Conservation (phyloP, 306 rosid genomes). For the Ochetophila trinervis region DNA sequence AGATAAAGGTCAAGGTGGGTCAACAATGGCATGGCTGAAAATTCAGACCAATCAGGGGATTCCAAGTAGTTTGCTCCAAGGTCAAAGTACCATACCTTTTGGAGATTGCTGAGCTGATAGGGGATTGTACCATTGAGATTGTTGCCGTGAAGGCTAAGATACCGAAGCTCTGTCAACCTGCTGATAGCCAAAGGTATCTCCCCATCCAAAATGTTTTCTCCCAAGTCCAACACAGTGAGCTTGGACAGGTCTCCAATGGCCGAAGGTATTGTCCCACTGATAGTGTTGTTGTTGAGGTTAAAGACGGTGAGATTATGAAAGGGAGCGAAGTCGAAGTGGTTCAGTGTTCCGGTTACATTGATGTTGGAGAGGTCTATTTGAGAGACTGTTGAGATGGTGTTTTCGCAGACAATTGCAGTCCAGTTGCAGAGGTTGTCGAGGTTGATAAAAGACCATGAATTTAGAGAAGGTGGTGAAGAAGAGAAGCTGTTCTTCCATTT, state of each 20-base stretch:
- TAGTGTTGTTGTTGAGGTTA: slow-evolving; percentile 46
- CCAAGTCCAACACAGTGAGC: slow-evolving; percentile 56
- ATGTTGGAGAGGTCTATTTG: slow-evolving; percentile 40
- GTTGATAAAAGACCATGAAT: slow-evolving; percentile 56
- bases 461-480: slow-evolving; percentile 30
- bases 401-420: slow-evolving; percentile 47
- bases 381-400: slow-evolving; percentile 31
- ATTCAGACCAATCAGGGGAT: slow-evolving; percentile 51
- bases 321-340: slow-evolving; percentile 41
- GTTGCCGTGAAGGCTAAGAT: slow-evolving; percentile 43
- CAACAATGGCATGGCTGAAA: slow-evolving; percentile 46
- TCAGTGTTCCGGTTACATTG: slow-evolving; percentile 44
- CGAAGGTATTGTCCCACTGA: slow-evolving; percentile 59
- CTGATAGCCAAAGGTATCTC: slow-evolving; percentile 47
- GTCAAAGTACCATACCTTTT: slow-evolving; percentile 58
- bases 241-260: slow-evolving; percentile 50
- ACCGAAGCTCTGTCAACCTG: slow-evolving; percentile 45
- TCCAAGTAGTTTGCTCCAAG: slow-evolving; percentile 49
- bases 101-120: slow-evolving; percentile 46
- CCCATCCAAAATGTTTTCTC: slow-evolving; percentile 34
- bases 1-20: slow-evolving; percentile 38
- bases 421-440: slow-evolving; percentile 55
- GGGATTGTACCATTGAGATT: slow-evolving; percentile 45
- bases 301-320: slow-evolving; percentile 47
- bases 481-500: slow-evolving; percentile 57